Evolutionary conservation across 192 early-diverging fungal species (phyloP).

Genomic region (Coemansia sp.): DNA sequence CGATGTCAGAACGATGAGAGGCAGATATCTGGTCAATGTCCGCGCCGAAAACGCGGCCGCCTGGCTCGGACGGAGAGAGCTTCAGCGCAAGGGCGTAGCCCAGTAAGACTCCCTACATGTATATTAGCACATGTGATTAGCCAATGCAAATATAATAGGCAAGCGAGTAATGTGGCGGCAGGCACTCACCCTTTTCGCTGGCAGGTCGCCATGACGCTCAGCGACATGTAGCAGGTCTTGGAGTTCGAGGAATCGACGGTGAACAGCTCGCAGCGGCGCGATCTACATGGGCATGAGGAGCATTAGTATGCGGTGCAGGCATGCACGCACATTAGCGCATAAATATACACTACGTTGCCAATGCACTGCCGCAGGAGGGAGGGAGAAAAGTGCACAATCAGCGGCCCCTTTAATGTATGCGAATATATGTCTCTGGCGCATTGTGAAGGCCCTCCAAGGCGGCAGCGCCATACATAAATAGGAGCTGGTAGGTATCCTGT

Average conservation of each 20-base stretch:
- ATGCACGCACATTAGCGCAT: conserved; percentile 4
- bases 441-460: not conserved
- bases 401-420: conserved; percentile 31
- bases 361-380: conserved; percentile 8
- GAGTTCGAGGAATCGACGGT: conserved; percentile 41
- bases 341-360: not conserved
- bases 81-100: conserved; percentile 19
- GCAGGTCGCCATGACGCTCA: conserved; percentile 13
- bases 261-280: conserved; percentile 23
- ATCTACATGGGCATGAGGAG: conserved; percentile 20
- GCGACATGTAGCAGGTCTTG: conserved; percentile 25
- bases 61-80: not conserved
- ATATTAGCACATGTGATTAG: not conserved
- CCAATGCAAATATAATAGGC: too few species aligned
- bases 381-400: conserved; percentile 1
- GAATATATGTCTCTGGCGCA: conserved; percentile 8
- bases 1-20: not conserved
- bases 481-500: not conserved
- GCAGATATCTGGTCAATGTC: not conserved
- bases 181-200: not conserved
- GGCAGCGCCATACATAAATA: conserved; percentile 5
- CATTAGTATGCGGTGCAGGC: not conserved
- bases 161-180: not conserved
- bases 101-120: conserved; percentile 22
- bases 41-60: not conserved